Evolutionary conservation across 208 protist species (phyloP).

Genomic region (Wallacemonas collosoma): DNA sequence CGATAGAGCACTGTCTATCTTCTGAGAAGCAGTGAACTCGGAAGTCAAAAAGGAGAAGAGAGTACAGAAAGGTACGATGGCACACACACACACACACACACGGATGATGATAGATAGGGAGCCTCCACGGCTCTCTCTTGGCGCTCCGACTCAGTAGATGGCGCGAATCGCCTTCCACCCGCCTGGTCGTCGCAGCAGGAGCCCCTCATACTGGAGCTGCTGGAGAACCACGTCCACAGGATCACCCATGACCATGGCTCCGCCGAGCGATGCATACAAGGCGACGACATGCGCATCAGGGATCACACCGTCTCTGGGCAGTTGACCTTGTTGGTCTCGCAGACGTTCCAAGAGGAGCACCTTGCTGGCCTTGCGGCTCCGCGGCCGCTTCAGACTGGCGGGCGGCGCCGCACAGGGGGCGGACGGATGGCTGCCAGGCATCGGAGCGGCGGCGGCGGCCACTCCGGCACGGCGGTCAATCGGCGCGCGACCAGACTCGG

Average conservation of each 20-base stretch:
- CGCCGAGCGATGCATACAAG: constrained; percentile 50
- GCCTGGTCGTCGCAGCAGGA: constrained; percentile 53
- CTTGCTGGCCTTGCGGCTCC: constrained; percentile 21
- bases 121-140: constrained; percentile 1
- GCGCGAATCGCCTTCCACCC: constrained; percentile 37
- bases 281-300: constrained; percentile 19
- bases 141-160: constrained; percentile 21
- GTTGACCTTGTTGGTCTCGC: constrained; percentile 14
- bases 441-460: neutral
- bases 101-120: constrained; percentile 7
- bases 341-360: constrained; percentile 26
- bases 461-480: neutral
- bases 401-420: neutral
- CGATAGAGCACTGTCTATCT: neutral
- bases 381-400: constrained; percentile 9
- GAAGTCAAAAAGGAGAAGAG: constrained; percentile 32
- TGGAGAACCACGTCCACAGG: constrained; percentile 48
- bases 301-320: constrained; percentile 15
- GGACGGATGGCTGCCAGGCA: too few species aligned
- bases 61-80: neutral
- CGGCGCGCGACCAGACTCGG: neutral
- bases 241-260: constrained; percentile 41
- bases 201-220: constrained; percentile 57
- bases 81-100: neutral
- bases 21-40: neutral